phyloP scores from a whole-genome alignment of 2,329 filamentous ascomycete species.

The Ascochyta rabiei region DNA sequence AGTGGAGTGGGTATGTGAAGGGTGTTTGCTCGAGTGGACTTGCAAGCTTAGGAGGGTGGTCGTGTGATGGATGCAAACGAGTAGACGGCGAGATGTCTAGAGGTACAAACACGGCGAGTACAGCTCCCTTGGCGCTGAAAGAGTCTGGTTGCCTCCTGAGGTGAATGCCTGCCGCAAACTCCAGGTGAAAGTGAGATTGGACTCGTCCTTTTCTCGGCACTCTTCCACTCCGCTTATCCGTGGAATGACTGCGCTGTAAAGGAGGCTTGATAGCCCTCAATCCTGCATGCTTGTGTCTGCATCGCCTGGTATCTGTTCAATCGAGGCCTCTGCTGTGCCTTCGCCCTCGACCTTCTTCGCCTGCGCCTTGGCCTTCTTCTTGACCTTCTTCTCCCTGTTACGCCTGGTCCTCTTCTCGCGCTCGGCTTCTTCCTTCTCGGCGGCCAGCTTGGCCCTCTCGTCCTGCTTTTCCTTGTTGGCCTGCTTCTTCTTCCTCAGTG shows the following conservation, averaged over 20 bases:
- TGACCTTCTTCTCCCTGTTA: slow-evolving; percentile 49
- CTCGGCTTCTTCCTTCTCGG: slow-evolving; percentile 43
- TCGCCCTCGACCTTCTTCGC: slow-evolving; percentile 34
- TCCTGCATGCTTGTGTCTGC: slow-evolving; percentile 10
- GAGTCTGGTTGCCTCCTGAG: background rate
- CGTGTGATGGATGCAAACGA: background rate
- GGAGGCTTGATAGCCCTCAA: background rate
- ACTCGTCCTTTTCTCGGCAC: too few species aligned
- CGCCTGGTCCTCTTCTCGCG: slow-evolving; percentile 44
- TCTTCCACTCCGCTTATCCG: too few species aligned
- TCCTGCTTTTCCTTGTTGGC: slow-evolving; percentile 31
- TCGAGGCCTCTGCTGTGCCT: background rate
- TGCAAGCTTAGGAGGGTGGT: background rate
- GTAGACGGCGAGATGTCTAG: background rate
- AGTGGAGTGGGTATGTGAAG: background rate
- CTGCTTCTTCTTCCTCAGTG: slow-evolving; percentile 41
- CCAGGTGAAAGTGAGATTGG: too few species aligned
- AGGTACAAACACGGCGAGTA: background rate
- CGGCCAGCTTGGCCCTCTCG: slow-evolving; percentile 32
- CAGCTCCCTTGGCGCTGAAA: too few species aligned
- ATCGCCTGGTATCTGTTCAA: background rate
- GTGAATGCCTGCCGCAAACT: background rate
- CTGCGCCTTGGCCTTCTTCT: slow-evolving; percentile 44
- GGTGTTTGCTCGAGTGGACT: background rate
- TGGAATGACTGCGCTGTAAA: too few species aligned